These are phyloP conservation scores for Porodaedalea pini DNA, from an alignment of 1,284 basidiomycete species.

Conservation along the genomic window DNA sequence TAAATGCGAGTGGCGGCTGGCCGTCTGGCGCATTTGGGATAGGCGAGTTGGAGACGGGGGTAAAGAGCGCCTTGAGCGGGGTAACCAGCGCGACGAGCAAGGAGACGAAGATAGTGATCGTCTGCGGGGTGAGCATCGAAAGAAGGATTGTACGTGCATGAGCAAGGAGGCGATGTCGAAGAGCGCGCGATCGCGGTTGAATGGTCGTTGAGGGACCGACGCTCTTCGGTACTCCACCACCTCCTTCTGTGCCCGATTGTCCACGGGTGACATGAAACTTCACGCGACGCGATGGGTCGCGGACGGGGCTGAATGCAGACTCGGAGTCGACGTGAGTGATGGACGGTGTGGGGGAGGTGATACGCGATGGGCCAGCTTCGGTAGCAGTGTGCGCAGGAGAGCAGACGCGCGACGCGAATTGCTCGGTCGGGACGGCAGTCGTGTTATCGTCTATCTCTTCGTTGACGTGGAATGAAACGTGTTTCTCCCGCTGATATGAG, in stretches of 20 bases:
- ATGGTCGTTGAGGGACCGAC: conserved; percentile 15
- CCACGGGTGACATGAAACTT: not conserved
- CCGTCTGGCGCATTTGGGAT: conserved; percentile 71
- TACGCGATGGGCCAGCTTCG: conserved; percentile 26
- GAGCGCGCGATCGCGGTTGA: conserved; percentile 11
- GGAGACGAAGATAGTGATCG: conserved; percentile 61
- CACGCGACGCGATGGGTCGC: not conserved
- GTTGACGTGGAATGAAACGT: conserved; percentile 31
- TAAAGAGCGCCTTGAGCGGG: conserved; percentile 70
- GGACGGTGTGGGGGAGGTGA: conserved; percentile 29
- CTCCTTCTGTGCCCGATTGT: not conserved
- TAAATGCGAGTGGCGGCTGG: conserved; percentile 66
- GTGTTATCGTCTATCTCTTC: conserved; percentile 21
- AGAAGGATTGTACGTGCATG: conserved; percentile 33
- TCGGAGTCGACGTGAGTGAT: conserved; percentile 10
- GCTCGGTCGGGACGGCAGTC: conserved; percentile 24
- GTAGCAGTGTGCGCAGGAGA: conserved; percentile 28
- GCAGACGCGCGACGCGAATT: conserved; percentile 27
- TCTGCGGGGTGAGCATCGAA: conserved; percentile 50
- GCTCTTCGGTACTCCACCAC: not conserved
- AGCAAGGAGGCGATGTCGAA: conserved; percentile 20
- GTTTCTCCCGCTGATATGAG: conserved; percentile 20
- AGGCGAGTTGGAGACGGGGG: conserved; percentile 44
- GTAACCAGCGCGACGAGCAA: conserved; percentile 65
- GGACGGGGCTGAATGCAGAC: not conserved